Percentiles rank a stretch among this genome's conserved stretches.
These are phyloP conservation scores for Perkinsus chesapeaki DNA, from an alignment of 169 alveolate genomes.

Conservation along the genomic window DNA sequence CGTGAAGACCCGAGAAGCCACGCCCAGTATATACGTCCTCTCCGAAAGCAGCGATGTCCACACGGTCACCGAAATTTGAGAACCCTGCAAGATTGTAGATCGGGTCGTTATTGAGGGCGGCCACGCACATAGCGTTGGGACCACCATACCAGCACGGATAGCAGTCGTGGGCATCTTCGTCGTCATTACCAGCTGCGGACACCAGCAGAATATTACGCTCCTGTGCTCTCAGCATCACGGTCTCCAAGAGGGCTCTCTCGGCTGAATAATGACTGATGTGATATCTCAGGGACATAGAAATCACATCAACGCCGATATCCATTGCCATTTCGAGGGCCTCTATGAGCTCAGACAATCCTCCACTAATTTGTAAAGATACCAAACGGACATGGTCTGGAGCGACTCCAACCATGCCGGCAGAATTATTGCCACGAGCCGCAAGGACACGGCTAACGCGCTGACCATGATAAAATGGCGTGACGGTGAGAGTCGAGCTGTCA, in stretches of 20 bases:
- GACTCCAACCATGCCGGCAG: not conserved
- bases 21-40: not conserved
- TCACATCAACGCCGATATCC: not conserved
- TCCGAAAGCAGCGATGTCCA: not conserved
- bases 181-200: not conserved
- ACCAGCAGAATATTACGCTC: not conserved
- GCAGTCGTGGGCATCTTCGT: not conserved
- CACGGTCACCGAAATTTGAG: not conserved
- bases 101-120: not conserved
- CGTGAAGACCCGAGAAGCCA: not conserved
- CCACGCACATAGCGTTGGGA: not conserved
- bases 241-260: not conserved
- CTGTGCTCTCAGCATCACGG: not conserved
- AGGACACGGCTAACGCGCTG: not conserved
- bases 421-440: not conserved
- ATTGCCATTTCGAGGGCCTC: not conserved
- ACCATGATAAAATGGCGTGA: not conserved
- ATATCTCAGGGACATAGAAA: not conserved
- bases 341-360: not conserved
- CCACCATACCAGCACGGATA: not conserved
- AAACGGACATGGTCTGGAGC: not conserved
- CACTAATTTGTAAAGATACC: not conserved
- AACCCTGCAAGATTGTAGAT: not conserved
- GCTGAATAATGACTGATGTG: not conserved
- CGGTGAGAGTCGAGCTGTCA: not conserved